Evolutionary conservation across 1,139 yeast genomes (phyloP), one percentile per base, ranked within the genome.

Genomic region (Suhomyces choctaworum): DNA sequence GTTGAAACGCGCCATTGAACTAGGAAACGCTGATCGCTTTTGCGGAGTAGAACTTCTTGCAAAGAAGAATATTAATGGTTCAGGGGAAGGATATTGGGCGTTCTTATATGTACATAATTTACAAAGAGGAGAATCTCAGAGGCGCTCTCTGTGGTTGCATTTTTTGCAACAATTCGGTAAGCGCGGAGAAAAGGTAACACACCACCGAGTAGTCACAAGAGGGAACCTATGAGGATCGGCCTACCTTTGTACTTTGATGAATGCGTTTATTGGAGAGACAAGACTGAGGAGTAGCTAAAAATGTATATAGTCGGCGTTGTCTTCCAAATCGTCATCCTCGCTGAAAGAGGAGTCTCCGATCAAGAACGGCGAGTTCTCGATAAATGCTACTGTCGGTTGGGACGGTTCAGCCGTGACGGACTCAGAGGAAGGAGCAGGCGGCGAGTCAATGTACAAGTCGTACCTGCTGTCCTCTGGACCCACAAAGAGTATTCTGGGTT

Each of bases 301-400:
- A 16, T 42, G 45, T 16, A 61, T 52, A 33, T 44, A 61, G 35
- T 60, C 65, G 13, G 41, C 45, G 32, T 58, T 58, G 14, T 47
- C 52, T 34, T 64, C 68, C 28, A 67, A 62, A 6, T 60, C 70
- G 19, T 66, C 69, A 2, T 54, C 52, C 8, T 50, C 59, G 9
- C 32, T 24, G 16, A 25, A 39, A 10, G 35, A 32, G 15, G 41
- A 44, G 16, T 41, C 48, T 14, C 34, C 37, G 16, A 47, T 46
- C 32, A 46, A 34, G 28, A 47, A 47, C 25, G 32, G 36, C 7
- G 43, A 30, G 29, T 47, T 44, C 28, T 44, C 47, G 8, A 23
- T 21, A 29, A 34, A 39, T 3, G 49, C 42, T 15, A 28, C 20
- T 9, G 37, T 27, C 22, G 34, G 16, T n/a, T 25, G 16, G 20